Evolutionary conservation across 2,329 filamentous ascomycete genomes (phyloP).

Genomic region (Colletotrichum higginsianum): DNA sequence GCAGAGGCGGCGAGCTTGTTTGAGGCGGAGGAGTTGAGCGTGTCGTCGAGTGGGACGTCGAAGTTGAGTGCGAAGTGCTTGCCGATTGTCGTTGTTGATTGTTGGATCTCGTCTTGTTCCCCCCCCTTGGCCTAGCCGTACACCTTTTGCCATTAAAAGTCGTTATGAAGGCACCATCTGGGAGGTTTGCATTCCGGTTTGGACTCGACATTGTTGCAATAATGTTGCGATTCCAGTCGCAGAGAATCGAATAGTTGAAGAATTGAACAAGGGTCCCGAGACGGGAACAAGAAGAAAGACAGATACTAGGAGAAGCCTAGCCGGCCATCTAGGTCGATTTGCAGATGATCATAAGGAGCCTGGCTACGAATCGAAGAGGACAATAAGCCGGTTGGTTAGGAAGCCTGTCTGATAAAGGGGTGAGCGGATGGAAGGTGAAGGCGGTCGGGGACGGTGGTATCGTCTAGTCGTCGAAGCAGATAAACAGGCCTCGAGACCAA

Average conservation of each 20-base stretch:
- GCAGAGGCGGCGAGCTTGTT: constrained; percentile 25
- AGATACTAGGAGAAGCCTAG: constrained; percentile 45
- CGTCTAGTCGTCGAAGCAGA: constrained; percentile 5
- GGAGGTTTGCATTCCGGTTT: constrained; percentile 52
- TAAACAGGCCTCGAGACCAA: constrained; percentile 1
- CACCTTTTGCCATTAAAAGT: constrained; percentile 66
- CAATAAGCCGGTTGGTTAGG: constrained; percentile 14
- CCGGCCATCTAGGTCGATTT: constrained; percentile 41
- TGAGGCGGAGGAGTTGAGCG: constrained; percentile 28
- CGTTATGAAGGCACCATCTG: constrained; percentile 64
- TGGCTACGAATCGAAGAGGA: constrained; percentile 24
- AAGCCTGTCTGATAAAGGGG: constrained; percentile 4
- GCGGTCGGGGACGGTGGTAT: not conserved
- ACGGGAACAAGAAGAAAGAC: constrained; percentile 46
- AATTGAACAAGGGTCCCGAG: constrained; percentile 24
- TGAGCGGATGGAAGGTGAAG: not conserved
- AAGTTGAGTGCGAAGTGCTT: constrained; percentile 34
- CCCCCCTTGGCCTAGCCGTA: constrained; percentile 64
- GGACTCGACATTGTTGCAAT: constrained; percentile 58
- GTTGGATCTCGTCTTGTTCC: constrained; percentile 32
- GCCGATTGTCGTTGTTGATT: constrained; percentile 31
- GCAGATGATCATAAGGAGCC: constrained; percentile 34
- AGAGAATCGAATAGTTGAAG: constrained; percentile 46
- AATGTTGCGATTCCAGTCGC: constrained; percentile 63
- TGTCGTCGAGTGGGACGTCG: constrained; percentile 31